Base-by-base conservation (phyloP, 345 rosid species). In the Salix arbutifolia region DNA sequence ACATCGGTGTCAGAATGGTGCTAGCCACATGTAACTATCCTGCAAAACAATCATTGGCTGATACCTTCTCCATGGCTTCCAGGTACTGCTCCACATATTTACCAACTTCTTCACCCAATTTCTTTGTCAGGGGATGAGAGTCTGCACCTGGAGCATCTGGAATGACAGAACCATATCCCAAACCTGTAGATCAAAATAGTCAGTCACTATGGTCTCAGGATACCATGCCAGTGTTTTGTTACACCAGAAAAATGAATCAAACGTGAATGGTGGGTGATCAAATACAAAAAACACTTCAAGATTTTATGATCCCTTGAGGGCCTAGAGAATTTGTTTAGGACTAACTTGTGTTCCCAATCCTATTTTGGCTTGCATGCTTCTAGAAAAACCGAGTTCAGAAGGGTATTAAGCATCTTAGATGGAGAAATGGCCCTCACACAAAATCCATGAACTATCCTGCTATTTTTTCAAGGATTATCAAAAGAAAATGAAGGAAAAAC, bases 1-100 rank as follows among this genome's bases (percentile, higher is more conserved):
- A 31, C 26, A 71, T 7, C 35, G 25, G 3, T 5, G 65, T 28
- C 5, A 65, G 72, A 25, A 58, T 38, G 8, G 40, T 50, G 48
- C 31, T 52, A 46, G 50, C 60, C 11, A 44, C 18, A 50, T 30
- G 70, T 44, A 69, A 64, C 21, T 17, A 56, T 62, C 74, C 67
- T 69, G 72, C 35, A 69, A 44, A 76, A 50, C 30, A 64, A 61
- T 31, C 46, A 67, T 60, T 64, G 64, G 61, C 26, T 16, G 56
- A 31, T 70, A 96, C 99, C 91, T 96, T 93, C 77, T 96, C 98
- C 99, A 96, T 92, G 74, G 90, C 88, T 80, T 93, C 97, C 70
- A 91, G 62, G 83, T 96, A 96, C 71, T 91, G 91, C 58, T 82
- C 83, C 72, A 96, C 87, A 58, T 35, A 76, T 71, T 81, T 83